These are phyloP conservation scores for Strombidium stylifer DNA, from an alignment of 73 alveolate genomes.

Conservation along the genomic window DNA sequence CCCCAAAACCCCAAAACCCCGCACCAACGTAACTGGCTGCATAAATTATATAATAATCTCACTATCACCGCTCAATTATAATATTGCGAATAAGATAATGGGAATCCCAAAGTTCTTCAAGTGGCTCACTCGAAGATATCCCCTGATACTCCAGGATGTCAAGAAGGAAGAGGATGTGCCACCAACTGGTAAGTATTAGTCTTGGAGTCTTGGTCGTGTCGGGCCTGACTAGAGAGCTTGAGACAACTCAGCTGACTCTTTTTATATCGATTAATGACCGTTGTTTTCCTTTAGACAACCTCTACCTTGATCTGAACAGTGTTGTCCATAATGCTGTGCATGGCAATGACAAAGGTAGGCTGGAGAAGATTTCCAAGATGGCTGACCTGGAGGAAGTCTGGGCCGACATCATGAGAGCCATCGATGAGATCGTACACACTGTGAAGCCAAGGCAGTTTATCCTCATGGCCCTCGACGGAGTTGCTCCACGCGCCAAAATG, in stretches of 20 bases:
- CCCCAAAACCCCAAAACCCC: conserved; percentile 1
- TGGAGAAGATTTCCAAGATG: conserved; percentile 60
- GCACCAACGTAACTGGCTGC: neutral
- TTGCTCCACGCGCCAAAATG: conserved; percentile 99
- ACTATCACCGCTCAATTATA: too few relatives aligned
- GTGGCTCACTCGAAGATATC: conserved; percentile 87
- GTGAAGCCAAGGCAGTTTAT: conserved; percentile 90
- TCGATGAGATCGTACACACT: conserved; percentile 79
- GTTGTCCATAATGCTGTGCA: conserved; percentile 85
- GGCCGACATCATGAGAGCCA: conserved; percentile 77
- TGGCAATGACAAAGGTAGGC: conserved; percentile 58
- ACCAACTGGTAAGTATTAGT: conserved; percentile 40
- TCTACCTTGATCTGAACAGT: conserved; percentile 94
- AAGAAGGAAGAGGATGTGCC: conserved; percentile 70
- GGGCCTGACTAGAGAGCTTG: neutral
- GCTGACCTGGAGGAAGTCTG: conserved; percentile 75
- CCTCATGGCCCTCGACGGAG: conserved; percentile 96
- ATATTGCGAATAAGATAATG: conserved; percentile 48
- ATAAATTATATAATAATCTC: too few relatives aligned
- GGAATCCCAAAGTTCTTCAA: conserved; percentile 95
- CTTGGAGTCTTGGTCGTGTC: too few relatives aligned
- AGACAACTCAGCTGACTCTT: neutral
- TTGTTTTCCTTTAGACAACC: conserved; percentile 62
- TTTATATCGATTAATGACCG: neutral
- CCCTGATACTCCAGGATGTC: conserved; percentile 77